Conservation (phyloP, 208 protist genomes). For the Crithidia bombi region DNA sequence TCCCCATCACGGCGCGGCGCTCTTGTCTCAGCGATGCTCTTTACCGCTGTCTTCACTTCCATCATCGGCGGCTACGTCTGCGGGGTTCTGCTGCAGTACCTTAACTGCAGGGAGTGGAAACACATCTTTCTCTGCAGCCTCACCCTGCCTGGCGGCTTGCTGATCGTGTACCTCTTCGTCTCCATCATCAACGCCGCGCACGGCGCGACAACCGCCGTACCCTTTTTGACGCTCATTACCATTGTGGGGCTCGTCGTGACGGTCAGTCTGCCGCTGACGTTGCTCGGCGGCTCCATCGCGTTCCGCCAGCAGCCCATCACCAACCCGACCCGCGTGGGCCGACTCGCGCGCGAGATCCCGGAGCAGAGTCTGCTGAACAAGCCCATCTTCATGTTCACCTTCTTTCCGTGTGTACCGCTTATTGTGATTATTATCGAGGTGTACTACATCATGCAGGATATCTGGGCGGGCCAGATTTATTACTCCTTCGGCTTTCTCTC, state of each 20-base stretch:
- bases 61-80: constrained; percentile 94
- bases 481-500: constrained; percentile 99
- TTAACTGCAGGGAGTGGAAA: constrained; percentile 92
- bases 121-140: constrained; percentile 84
- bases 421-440: constrained; percentile 98
- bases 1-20: constrained; percentile 95
- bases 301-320: constrained; percentile 87
- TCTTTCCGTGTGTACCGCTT: constrained; percentile 95
- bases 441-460: constrained; percentile 97
- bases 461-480: constrained; percentile 96
- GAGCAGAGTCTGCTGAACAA: constrained; percentile 79
- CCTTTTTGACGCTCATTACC: constrained; percentile 61
- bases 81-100: constrained; percentile 90
- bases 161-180: constrained; percentile 66
- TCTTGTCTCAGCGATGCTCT: constrained; percentile 84
- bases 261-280: constrained; percentile 96
- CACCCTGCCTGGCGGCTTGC: constrained; percentile 65
- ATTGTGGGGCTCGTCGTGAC: constrained; percentile 87
- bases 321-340: constrained; percentile 92
- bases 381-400: constrained; percentile 48
- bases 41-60: constrained; percentile 81
- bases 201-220: constrained; percentile 63
- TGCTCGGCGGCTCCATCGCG: constrained; percentile 95
- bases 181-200: constrained; percentile 70
- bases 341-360: constrained; percentile 97